Evolutionary conservation across 331 rosid species (phyloP), one percentile per base, ranked within the genome.

Genomic region (Erythrophleum ivorense): DNA sequence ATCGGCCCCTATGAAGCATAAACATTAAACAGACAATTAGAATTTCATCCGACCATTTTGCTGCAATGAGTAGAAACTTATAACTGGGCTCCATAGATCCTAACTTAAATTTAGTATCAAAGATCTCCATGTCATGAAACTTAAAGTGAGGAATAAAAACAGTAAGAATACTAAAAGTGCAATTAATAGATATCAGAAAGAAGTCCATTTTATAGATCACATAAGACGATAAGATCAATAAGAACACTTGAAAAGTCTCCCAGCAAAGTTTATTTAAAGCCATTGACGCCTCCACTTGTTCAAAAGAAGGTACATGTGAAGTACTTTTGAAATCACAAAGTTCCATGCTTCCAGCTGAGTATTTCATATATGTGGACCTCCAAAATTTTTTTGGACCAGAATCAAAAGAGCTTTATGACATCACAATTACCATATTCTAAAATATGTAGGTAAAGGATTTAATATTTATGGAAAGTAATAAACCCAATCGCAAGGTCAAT

Each of bases 1-100:
- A 57, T 9, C 90, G 87, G 19, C 96, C 87, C 80, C 90, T 81
- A 2, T 18, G 16, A 38, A 64, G 73, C 40, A 64, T 77, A 7
- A 50, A 65, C 62, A 58, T 50, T 49, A 65, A 81, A 81, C 24
- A 70, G 14, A 65, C 31, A 19, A 78, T 70, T 73, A 84, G 43
- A 69, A 74, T 15, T 16, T 21, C 53, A 66, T 9, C 8, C 1
- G 10, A 63, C 18, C 75, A 19, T 18, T 71, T 19, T 50, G 66
- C 59, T 52, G 38, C 73, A 69, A 50, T 24, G 4, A 66, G 66
- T 46, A 53, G 21, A 80, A 71, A 49, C 18, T 31, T 14, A 62
- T 38, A 84, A 15, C 15, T 14, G 5, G 9, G 19, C 67, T 48
- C 13, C 71, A 71, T 6, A 29, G n/a, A 50, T 52, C 53, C 49